A percentile compares a stretch with the other conserved stretches of the same genome.
Conservation (phyloP, 495 filamentous ascomycete genomes). For the Aspergillus homomorphus region DNA sequence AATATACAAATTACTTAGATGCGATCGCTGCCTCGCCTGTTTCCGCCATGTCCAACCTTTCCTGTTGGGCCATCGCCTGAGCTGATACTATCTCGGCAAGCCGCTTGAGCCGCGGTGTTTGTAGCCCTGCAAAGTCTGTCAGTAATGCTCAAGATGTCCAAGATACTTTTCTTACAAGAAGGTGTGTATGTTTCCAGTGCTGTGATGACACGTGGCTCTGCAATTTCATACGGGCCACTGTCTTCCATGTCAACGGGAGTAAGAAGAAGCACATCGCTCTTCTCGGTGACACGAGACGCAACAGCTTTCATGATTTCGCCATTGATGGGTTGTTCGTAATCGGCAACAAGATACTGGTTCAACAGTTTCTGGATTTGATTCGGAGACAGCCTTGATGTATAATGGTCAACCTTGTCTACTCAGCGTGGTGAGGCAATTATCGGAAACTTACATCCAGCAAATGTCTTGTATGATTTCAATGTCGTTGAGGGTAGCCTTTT, state of each 20-base stretch:
- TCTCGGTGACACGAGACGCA: slow-evolving; percentile 93
- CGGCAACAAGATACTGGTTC: slow-evolving; percentile 97
- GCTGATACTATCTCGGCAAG: slow-evolving; percentile 96
- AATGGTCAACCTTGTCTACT: slow-evolving; percentile 6
- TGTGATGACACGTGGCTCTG: slow-evolving; percentile 91
- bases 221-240: slow-evolving; percentile 98
- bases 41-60: slow-evolving; percentile 65
- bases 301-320: slow-evolving; percentile 99
- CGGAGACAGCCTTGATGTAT: slow-evolving; percentile 71
- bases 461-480: slow-evolving; percentile 99
- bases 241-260: slow-evolving; percentile 98
- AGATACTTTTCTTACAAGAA: slow-evolving; percentile 60
- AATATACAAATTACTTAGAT: slow-evolving; percentile 35
- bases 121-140: slow-evolving; percentile 62
- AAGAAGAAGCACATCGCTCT: slow-evolving; percentile 92
- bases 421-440: not conserved
- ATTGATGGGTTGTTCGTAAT: slow-evolving; percentile 99
- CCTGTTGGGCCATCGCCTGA: slow-evolving; percentile 90
- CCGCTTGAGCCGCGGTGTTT: slow-evolving; percentile 90
- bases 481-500: slow-evolving; percentile 98
- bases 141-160: slow-evolving; percentile 7
- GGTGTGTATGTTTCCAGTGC: slow-evolving; percentile 97
- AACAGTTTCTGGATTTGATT: slow-evolving; percentile 99
- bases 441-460: slow-evolving; percentile 86
- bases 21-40: slow-evolving; percentile 27